Evolutionary conservation across 192 early-diverging fungal species (phyloP).

Genomic region (Funneliformis geosporum): DNA sequence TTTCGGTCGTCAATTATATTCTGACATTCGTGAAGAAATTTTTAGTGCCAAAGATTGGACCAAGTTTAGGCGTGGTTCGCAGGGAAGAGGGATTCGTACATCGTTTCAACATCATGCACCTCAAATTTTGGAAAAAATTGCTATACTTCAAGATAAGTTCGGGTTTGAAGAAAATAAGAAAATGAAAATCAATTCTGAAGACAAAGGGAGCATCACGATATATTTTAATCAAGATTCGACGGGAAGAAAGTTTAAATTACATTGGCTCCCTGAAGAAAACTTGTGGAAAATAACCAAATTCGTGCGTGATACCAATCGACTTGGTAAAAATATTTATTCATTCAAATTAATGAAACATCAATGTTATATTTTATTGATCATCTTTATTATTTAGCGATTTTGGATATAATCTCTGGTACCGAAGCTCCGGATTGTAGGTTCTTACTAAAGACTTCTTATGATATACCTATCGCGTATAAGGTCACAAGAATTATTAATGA

Average conservation of each 20-base stretch:
- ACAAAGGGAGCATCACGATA: slow-evolving; percentile 20
- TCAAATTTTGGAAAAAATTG: slow-evolving; percentile 6
- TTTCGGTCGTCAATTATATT: slow-evolving; percentile 5
- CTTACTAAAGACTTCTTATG: slow-evolving; percentile 14
- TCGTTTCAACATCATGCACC: slow-evolving; percentile 18
- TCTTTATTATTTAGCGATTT: background rate
- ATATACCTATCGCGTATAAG: background rate
- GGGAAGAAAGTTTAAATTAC: slow-evolving; percentile 22
- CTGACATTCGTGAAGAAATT: background rate
- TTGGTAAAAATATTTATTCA: slow-evolving; percentile 11
- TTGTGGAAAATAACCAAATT: slow-evolving; percentile 16
- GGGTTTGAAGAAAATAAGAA: background rate
- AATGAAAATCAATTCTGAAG: background rate
- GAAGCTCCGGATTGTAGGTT: slow-evolving; percentile 16
- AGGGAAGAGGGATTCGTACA: background rate
- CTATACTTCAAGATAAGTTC: background rate
- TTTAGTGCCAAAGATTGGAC: background rate
- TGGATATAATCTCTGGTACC: slow-evolving; percentile 18
- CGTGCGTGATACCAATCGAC: background rate
- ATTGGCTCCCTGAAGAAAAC: slow-evolving; percentile 3
- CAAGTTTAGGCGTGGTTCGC: background rate
- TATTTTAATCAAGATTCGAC: background rate
- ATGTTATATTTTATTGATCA: background rate
- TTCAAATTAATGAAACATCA: background rate
- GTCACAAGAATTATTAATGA: background rate